Base-by-base conservation (phyloP, 352 stramenopile species). In the Pythium brachiatum region DNA sequence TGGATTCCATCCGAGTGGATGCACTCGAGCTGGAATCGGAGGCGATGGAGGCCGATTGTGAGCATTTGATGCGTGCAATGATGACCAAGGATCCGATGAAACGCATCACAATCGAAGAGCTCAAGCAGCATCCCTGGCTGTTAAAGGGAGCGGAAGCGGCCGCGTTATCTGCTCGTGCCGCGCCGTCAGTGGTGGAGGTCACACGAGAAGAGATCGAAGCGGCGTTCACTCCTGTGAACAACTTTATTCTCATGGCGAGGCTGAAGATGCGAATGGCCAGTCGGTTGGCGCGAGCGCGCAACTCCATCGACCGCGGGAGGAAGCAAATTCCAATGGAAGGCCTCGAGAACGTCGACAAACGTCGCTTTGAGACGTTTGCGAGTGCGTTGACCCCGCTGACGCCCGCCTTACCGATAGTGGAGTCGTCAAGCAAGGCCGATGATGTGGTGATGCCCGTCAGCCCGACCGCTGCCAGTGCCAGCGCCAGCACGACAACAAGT, bases 171-270 rank as follows among this genome's bases (percentile, higher is more conserved):
- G 27, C 46, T 20, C 18, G 57, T 26, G 43, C 46, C 1, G 34
- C 57, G n/a, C 52, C 57, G 12, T 29, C 53, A 2, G 25, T 53
- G 12, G 62, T 89, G 13, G 60, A 82, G 12, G 81, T 92, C 38
- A 85, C 72, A 3, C 61, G 74, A 15, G 70, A 86, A 46, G 83
- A 92, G 44, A 89, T 92, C 57, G 81, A 90, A 47, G 76, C 73
- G 3, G 83, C 83, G 15, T 90, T 92, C 64, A 92, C 81, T 11
- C 83, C 83, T 1, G 72, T 90, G 13, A 92, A 92, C 62, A 92
- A 90, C 62, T 89, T 92, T 59, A 82, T 92, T 25, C 72, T 92
- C 32, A 86, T 90, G 67, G 72, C 70, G 26, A 27, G 67, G 20
- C 72, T 92, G 58, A 92, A 92, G 53, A 80, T 92, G 62, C 86